phyloP scores from a whole-genome alignment of 169 alveolate species.

The Besnoitia besnoiti region DNA sequence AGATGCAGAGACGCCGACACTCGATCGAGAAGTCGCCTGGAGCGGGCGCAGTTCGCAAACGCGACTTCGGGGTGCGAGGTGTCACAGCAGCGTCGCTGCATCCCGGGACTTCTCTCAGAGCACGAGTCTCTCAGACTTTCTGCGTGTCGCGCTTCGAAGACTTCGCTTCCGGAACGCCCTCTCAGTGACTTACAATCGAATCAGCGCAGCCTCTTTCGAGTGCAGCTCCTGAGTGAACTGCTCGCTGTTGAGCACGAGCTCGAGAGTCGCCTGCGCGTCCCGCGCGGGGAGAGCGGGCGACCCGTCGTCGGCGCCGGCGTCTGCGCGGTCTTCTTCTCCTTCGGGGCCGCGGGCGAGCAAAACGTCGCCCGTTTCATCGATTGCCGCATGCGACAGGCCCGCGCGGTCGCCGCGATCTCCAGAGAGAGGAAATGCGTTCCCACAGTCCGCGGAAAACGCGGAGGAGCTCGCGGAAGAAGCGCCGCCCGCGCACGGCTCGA shows the following conservation, averaged over 20 bases:
- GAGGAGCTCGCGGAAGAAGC: background rate
- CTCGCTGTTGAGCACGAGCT: background rate
- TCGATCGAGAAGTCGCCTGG: no score
- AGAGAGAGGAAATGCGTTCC: background rate
- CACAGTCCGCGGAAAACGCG: background rate
- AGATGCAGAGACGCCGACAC: no score
- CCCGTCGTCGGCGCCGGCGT: background rate
- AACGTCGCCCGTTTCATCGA: background rate
- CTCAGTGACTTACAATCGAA: background rate
- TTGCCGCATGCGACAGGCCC: background rate
- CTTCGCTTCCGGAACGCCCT: no score
- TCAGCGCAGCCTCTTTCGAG: background rate
- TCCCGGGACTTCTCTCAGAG: no score
- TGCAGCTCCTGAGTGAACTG: slow-evolving; percentile 9
- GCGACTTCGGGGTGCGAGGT: no score
- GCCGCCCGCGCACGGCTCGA: background rate
- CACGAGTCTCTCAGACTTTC: no score
- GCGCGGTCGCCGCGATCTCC: background rate
- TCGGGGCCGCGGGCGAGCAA: background rate
- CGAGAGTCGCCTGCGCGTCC: background rate
- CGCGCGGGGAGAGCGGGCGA: background rate
- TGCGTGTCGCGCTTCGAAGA: no score
- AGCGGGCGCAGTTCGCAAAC: no score
- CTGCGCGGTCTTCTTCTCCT: background rate
- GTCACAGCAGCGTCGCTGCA: no score